A percentile compares a stretch with the other conserved stretches of the same genome.
These are phyloP conservation scores for Candida silvatica DNA, from an alignment of 805 yeast genomes.

Conservation along the genomic window DNA sequence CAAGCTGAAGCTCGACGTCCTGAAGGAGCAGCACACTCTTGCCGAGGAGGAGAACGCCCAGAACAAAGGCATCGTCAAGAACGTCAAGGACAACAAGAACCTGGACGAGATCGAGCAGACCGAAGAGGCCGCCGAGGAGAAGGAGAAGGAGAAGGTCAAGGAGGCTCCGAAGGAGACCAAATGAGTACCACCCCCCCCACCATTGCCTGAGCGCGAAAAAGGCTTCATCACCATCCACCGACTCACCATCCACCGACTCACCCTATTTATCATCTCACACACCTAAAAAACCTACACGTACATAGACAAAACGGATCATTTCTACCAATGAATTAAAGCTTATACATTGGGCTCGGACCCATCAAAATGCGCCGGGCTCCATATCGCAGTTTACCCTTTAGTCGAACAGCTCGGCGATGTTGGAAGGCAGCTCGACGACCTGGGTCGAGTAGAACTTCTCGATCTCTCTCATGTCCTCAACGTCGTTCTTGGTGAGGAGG, in stretches of 20 bases:
- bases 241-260: too few relatives aligned
- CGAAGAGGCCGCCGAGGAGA: neutral
- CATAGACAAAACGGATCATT: too few relatives aligned
- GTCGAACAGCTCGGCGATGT: conserved; percentile 43
- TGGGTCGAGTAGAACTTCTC: conserved; percentile 68
- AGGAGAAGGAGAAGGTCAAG: conserved; percentile 1
- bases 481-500: conserved; percentile 78
- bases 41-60: conserved; percentile 87
- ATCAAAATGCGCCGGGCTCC: too few relatives aligned
- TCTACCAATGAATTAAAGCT: too few relatives aligned
- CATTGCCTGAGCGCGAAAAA: too few relatives aligned
- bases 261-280: too few relatives aligned
- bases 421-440: conserved; percentile 73
- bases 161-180: conserved; percentile 29
- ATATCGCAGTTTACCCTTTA: too few relatives aligned
- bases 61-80: conserved; percentile 53
- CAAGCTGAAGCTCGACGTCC: conserved; percentile 58
- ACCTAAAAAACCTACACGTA: too few relatives aligned
- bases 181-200: too few relatives aligned
- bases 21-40: conserved; percentile 72
- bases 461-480: conserved; percentile 61
- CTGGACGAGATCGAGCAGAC: conserved; percentile 36
- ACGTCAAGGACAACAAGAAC: conserved; percentile 53
- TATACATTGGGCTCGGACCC: too few relatives aligned
- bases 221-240: too few relatives aligned